Conservation (phyloP, 2,329 filamentous ascomycete species). For the Alternaria hordeiaustralica region DNA sequence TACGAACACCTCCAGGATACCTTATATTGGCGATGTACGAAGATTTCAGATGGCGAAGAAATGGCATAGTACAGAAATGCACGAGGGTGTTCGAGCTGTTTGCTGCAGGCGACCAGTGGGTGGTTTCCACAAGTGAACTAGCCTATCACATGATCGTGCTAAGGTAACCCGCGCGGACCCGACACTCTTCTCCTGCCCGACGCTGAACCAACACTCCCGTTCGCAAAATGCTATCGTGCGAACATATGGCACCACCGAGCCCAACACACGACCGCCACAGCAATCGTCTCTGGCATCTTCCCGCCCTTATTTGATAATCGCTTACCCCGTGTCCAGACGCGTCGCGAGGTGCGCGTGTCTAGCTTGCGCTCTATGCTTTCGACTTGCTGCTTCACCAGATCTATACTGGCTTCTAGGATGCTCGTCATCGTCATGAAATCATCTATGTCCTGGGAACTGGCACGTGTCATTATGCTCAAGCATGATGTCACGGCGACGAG, state of each 20-base stretch:
- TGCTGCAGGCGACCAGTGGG: background rate
- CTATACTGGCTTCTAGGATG: too few relatives aligned
- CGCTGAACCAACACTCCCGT: background rate
- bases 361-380: background rate
- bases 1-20: background rate
- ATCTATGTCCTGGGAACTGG: too few relatives aligned
- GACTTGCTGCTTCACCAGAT: background rate
- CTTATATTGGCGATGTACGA: accelerated
- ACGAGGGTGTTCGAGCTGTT: background rate
- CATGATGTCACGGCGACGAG: too few relatives aligned
- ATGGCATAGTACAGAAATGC: background rate
- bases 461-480: too few relatives aligned
- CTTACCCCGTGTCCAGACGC: background rate
- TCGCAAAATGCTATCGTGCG: background rate
- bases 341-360: background rate
- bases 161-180: background rate
- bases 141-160: background rate
- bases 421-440: too few relatives aligned
- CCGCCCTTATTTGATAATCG: accelerated
- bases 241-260: background rate
- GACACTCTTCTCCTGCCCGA: background rate
- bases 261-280: background rate
- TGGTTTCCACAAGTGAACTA: background rate
- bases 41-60: background rate
- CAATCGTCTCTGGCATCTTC: background rate